A percentile compares a stretch with the other conserved stretches of the same genome.
Conservation (phyloP, 805 yeast genomes). For the Trichomonascus vanleenenianus region DNA sequence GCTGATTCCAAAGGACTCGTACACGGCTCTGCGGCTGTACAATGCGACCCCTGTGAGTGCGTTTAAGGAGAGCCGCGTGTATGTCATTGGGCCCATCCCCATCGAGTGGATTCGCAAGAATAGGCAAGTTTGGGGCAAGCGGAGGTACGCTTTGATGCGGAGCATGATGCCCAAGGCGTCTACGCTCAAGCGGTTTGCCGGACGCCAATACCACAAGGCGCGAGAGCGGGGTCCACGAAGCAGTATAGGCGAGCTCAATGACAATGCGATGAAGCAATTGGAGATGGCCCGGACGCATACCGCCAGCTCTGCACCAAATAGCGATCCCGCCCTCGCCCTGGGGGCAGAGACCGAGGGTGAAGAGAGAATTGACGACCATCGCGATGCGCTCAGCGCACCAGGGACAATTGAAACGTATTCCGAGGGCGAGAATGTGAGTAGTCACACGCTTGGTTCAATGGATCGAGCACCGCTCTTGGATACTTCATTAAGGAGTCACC, state of each 20-base stretch:
- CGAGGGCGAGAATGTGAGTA: no score
- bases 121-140: conserved; percentile 10
- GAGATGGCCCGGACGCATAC: background rate
- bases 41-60: conserved; percentile 22
- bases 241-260: conserved; percentile 1
- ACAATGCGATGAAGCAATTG: background rate
- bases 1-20: conserved; percentile 17
- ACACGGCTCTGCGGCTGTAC: conserved; percentile 27
- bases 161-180: conserved; percentile 7
- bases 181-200: background rate
- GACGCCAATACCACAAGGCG: background rate
- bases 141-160: conserved; percentile 2
- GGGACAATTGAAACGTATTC: no score
- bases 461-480: no score
- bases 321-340: no score
- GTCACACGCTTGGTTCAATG: no score
- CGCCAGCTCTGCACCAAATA: no score
- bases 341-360: no score
- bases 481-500: no score
- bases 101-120: conserved; percentile 15
- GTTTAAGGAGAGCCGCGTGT: conserved; percentile 24
- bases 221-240: no score
- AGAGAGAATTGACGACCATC: no score
- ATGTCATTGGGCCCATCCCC: conserved; percentile 29
- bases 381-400: no score